Conservation (phyloP, 805 yeast species). For the Metschnikowia amazonensis region DNA sequence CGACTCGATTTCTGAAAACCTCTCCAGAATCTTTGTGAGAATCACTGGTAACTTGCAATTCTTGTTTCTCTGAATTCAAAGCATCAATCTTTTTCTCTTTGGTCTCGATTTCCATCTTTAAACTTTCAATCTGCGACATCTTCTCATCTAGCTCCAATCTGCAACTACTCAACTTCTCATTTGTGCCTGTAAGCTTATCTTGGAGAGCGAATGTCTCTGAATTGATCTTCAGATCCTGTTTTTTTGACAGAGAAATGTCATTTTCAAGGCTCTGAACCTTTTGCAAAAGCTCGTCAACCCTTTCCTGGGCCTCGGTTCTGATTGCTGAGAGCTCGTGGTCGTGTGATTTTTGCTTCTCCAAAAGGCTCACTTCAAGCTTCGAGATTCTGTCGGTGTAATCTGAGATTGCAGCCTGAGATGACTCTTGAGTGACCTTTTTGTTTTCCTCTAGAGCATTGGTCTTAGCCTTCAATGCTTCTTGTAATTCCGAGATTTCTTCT, state of each 20-base stretch:
- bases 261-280: constrained; percentile 3
- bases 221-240: not conserved
- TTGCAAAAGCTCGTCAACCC: constrained; percentile 5
- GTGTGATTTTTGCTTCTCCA: constrained; percentile 11
- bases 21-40: not conserved
- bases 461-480: constrained; percentile 6
- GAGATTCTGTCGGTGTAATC: constrained; percentile 12
- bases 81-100: constrained; percentile 6
- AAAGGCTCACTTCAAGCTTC: constrained; percentile 12
- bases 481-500: constrained; percentile 6
- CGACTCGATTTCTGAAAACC: not conserved
- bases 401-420: constrained; percentile 44
- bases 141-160: constrained; percentile 2
- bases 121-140: constrained; percentile 1
- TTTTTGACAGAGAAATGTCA: not conserved
- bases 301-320: constrained; percentile 7
- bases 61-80: not conserved
- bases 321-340: constrained; percentile 7
- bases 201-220: not conserved
- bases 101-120: constrained; percentile 1
- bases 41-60: not conserved
- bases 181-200: not conserved
- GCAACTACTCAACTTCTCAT: constrained; percentile 3
- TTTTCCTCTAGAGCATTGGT: constrained; percentile 40
- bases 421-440: constrained; percentile 43